Evolutionary conservation across 441 rosid species (phyloP).

Genomic region (Erodium trifolium): DNA sequence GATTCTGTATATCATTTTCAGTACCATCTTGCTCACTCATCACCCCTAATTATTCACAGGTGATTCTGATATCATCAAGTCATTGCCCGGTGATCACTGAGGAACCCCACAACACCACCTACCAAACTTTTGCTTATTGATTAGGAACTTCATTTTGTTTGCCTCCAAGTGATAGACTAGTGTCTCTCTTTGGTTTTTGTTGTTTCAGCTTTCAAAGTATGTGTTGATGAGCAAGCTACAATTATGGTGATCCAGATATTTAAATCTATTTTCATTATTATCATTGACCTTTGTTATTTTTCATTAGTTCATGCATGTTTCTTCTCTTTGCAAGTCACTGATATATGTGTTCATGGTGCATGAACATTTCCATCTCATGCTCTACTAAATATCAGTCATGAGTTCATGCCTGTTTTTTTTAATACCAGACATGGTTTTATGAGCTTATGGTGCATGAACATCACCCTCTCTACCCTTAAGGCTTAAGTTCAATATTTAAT

Average conservation of each 20-base stretch:
- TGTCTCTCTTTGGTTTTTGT: neutral
- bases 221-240: neutral
- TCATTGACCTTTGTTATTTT: neutral
- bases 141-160: neutral
- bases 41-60: neutral
- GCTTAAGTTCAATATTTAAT: too few relatives aligned
- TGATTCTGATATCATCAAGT: conserved; percentile 7
- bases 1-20: too few relatives aligned
- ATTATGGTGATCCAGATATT: neutral
- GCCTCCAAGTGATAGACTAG: neutral
- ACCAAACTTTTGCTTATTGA: too few relatives aligned
- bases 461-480: too few relatives aligned
- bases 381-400: too few relatives aligned
- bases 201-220: neutral
- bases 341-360: too few relatives aligned
- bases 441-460: too few relatives aligned
- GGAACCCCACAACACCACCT: neutral
- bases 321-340: too few relatives aligned
- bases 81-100: conserved; percentile 7
- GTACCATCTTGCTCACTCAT: neutral
- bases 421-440: too few relatives aligned
- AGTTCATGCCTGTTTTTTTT: too few relatives aligned
- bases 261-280: neutral
- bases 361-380: too few relatives aligned
- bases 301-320: too few relatives aligned